Percentiles rank a stretch among this genome's conserved stretches.
Conservation (phyloP, 345 rosid species). For the Bruguiera parviflora region DNA sequence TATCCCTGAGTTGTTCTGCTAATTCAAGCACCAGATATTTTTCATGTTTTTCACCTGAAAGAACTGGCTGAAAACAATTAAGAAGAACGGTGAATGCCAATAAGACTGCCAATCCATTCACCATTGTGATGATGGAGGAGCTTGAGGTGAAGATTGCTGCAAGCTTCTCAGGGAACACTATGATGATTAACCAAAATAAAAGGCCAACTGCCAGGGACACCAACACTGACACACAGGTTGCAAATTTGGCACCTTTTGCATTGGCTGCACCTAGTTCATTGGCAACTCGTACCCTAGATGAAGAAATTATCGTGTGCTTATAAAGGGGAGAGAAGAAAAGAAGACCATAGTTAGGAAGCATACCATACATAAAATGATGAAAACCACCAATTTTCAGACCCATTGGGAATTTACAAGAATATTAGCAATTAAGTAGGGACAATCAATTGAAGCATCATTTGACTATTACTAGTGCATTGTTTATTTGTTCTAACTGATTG, state of each 20-base stretch:
- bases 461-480: too few species aligned
- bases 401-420: too few species aligned
- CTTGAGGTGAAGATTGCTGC: constrained; percentile 51
- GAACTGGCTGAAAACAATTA: constrained; percentile 58
- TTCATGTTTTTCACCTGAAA: constrained; percentile 38
- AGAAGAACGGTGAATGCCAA: constrained; percentile 49
- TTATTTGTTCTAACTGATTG: too few species aligned
- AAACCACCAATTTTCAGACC: too few species aligned
- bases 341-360: not conserved
- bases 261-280: constrained; percentile 58
- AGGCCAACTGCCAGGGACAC: constrained; percentile 38
- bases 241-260: constrained; percentile 49
- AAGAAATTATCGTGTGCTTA: not conserved
- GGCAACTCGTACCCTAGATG: constrained; percentile 50
- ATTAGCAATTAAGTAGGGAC: too few species aligned
- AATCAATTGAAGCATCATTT: too few species aligned
- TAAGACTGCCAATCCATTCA: constrained; percentile 35
- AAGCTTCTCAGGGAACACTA: constrained; percentile 36
- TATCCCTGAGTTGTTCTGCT: not conserved
- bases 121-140: constrained; percentile 33
- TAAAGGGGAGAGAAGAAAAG: not conserved
- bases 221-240: constrained; percentile 39
- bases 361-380: not conserved
- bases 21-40: not conserved
- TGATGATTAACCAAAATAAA: constrained; percentile 34